Conservation (phyloP, 208 protist genomes). For the Leishmania arabica region DNA sequence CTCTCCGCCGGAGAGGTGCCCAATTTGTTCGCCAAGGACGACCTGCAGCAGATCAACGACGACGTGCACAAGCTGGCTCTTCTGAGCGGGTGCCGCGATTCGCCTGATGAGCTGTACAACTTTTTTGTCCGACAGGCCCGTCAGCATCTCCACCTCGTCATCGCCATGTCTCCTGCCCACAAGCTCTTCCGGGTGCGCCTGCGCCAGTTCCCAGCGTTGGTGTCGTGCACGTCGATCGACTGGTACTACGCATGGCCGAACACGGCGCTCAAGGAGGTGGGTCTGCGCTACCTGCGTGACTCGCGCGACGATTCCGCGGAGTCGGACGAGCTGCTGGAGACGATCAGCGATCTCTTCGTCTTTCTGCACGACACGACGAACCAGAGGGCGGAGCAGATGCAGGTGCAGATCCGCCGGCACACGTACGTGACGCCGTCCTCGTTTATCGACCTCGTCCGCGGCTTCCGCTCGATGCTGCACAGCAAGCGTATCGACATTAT, state of each 20-base stretch:
- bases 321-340: slow-evolving; percentile 75
- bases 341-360: slow-evolving; percentile 94
- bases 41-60: slow-evolving; percentile 94
- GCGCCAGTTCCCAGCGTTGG: slow-evolving; percentile 98
- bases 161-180: slow-evolving; percentile 98
- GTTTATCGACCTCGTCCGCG: slow-evolving; percentile 97
- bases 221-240: slow-evolving; percentile 98
- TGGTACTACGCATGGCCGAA: slow-evolving; percentile 99
- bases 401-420: slow-evolving; percentile 91
- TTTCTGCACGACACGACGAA: slow-evolving; percentile 94
- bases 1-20: slow-evolving; percentile 98
- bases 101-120: slow-evolving; percentile 93
- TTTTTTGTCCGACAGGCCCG: slow-evolving; percentile 97
- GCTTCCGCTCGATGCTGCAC: slow-evolving; percentile 93
- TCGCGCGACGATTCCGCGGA: slow-evolving; percentile 85
- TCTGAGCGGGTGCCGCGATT: slow-evolving; percentile 86
- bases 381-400: slow-evolving; percentile 89
- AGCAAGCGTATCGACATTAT: slow-evolving; percentile 94
- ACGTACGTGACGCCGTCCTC: slow-evolving; percentile 99
- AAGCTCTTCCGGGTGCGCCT: slow-evolving; percentile 95
- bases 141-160: slow-evolving; percentile 95
- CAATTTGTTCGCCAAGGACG: slow-evolving; percentile 97
- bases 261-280: slow-evolving; percentile 96
- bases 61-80: slow-evolving; percentile 91
- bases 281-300: slow-evolving; percentile 82